phyloP scores from a whole-genome alignment of 805 yeast species.

The Jamesozyma lodderae region DNA sequence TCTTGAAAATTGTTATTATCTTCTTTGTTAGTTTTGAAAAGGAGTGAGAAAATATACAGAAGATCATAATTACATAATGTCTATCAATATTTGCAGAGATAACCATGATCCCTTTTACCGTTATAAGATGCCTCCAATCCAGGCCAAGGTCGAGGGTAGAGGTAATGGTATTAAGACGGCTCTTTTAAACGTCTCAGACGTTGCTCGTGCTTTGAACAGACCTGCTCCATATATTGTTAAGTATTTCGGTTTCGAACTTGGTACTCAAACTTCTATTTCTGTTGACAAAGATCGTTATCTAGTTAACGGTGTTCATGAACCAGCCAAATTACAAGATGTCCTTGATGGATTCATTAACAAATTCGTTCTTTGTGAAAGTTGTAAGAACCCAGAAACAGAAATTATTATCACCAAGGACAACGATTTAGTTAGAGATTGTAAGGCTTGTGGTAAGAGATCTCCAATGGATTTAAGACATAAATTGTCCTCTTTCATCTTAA shows the following conservation, averaged over 20 bases:
- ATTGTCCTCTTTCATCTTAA: conserved; percentile 75
- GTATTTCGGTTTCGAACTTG: conserved; percentile 92
- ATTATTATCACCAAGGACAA: conserved; percentile 62
- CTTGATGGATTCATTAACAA: conserved; percentile 89
- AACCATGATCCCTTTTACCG: conserved; percentile 98
- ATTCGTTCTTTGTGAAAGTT: conserved; percentile 86
- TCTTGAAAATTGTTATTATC: no score
- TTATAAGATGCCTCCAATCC: conserved; percentile 97
- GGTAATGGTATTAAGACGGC: conserved; percentile 99
- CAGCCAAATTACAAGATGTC: conserved; percentile 81
- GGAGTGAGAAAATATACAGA: no score
- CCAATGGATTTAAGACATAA: conserved; percentile 78
- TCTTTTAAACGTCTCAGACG: conserved; percentile 80
- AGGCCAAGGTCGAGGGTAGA: conserved; percentile 94
- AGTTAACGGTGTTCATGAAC: conserved; percentile 92
- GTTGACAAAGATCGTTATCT: conserved; percentile 78
- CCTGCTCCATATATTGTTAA: conserved; percentile 89
- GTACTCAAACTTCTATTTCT: conserved; percentile 85
- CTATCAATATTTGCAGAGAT: conserved; percentile 92
- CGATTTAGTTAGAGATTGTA: conserved; percentile 80
- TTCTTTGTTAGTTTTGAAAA: no score
- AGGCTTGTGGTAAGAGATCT: conserved; percentile 93
- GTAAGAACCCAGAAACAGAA: conserved; percentile 97
- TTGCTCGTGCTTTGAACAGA: conserved; percentile 88
- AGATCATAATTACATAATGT: no score